These are phyloP conservation scores for Apiospora kogelbergensis DNA, from an alignment of 2,329 filamentous ascomycete genomes.

Conservation along the genomic window DNA sequence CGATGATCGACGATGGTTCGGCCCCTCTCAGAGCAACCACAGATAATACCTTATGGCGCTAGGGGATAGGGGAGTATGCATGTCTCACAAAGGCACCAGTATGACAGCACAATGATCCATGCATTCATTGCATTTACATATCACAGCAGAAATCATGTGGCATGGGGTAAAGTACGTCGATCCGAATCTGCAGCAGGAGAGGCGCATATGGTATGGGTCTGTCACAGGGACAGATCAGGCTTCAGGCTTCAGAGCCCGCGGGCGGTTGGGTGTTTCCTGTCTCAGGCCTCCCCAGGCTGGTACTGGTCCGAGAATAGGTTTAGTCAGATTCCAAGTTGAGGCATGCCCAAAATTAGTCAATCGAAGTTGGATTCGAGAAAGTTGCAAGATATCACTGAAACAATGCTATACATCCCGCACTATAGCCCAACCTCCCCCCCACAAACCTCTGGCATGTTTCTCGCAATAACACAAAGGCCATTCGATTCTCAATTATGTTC, in stretches of 20 bases:
- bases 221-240: background rate
- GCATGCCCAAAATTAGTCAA: too few relatives aligned
- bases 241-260: background rate
- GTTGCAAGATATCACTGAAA: background rate
- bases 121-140: too few relatives aligned
- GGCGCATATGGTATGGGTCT: background rate
- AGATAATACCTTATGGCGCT: background rate
- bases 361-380: background rate
- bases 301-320: background rate
- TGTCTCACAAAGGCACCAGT: background rate
- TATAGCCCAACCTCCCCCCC: too few relatives aligned
- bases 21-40: background rate
- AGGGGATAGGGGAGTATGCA: background rate
- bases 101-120: background rate
- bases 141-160: background rate
- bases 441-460: too few relatives aligned
- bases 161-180: background rate
- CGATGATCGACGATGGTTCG: background rate
- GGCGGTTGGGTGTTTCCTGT: background rate
- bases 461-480: background rate
- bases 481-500: background rate
- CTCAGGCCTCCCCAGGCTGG: background rate
- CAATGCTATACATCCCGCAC: background rate
- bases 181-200: background rate
- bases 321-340: background rate